phyloP scores from a whole-genome alignment of 2,329 filamentous ascomycete genomes.

The Apiospora aurea region DNA sequence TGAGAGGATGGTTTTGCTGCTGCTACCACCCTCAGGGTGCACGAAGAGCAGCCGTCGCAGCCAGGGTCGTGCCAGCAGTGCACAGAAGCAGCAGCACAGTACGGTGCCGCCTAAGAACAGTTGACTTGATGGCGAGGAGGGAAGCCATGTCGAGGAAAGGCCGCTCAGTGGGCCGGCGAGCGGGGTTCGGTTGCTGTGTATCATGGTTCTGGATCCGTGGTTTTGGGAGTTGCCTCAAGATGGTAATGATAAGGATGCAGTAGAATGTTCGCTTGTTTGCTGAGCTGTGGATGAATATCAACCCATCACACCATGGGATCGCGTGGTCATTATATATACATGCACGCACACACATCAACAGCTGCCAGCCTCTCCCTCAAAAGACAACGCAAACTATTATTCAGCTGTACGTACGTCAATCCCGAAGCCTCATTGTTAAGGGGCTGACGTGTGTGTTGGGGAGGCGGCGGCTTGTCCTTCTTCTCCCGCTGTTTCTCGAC shows the following conservation, averaged over 20 bases:
- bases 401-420: background rate
- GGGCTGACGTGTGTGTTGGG: background rate
- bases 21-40: background rate
- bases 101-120: background rate
- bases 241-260: background rate
- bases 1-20: background rate
- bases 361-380: too few relatives aligned
- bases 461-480: constrained; percentile 1
- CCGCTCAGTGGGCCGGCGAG: background rate
- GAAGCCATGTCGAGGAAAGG: background rate
- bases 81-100: background rate
- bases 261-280: background rate
- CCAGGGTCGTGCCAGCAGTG: background rate
- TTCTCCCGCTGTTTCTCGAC: background rate
- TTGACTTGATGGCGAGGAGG: background rate
- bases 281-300: background rate
- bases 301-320: background rate
- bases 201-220: background rate
- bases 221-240: background rate
- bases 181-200: constrained; percentile 1
- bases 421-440: background rate
- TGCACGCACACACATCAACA: background rate
- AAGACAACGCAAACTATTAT: background rate
- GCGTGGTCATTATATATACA: background rate
- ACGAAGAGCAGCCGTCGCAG: background rate